Base-by-base conservation (phyloP, 257 asterid genomes). In the Penstemon eatonii region DNA sequence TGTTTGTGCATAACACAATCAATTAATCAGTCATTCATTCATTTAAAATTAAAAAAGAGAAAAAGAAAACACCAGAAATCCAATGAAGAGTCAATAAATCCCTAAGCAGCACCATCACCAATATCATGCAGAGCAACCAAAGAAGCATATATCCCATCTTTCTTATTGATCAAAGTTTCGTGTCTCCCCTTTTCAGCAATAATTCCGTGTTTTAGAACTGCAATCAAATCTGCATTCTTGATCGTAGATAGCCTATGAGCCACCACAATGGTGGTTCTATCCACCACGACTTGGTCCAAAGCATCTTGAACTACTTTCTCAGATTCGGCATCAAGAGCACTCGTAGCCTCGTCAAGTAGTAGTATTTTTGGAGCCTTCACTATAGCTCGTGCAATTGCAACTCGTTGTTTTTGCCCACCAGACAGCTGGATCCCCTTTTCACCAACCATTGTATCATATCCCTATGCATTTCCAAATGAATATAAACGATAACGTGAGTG, bases 221-320 rank as follows among this genome's bases (percentile, higher is more conserved):
- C 87, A 56, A 86, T 86, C 8, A 77, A 33, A 70, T 86, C 83
- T 3, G 82, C 89, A 54, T 82, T 77, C 75, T 69, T 78, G 61
- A 86, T 83, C 2, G 91, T 86, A 0, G 91, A 81, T 4, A 86
- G 76, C 59, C 91, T 66, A 60, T 86, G 91, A 13, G 91, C 89
- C 77, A 86, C 89, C 44, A 86, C 84, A 11, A 83, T 11, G 38
- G 89, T 86, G 65, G 89, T 83, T 68, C 89, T 25, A 55, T 67
- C 76, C 63, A 72, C 76, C 73, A 68, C 69, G 36, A 80, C 91
- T 15, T 70, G 74, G 39, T 86, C 83, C 11, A 83, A 65, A 0
- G 87, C 85, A 42, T 69, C 79, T 63, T 83, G 91, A 39, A 86
- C 87, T 0, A 77, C 73, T 18, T 61, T 83, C 78, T 83, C 91